Evolutionary conservation across 352 stramenopile genomes (phyloP).

Genomic region (Phytophthora ohioensis): DNA sequence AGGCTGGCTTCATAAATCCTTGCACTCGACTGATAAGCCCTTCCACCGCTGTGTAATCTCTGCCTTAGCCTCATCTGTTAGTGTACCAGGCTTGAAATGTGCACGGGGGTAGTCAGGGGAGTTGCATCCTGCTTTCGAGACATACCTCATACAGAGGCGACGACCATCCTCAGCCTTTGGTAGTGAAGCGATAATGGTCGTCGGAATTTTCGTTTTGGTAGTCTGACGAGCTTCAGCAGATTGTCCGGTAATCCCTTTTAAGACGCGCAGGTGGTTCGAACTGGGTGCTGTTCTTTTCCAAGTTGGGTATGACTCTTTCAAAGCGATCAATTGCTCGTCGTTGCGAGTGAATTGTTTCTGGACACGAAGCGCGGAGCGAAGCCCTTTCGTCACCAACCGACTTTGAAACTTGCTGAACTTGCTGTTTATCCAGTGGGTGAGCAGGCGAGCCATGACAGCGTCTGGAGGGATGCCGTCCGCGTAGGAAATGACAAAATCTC

Average conservation of each 20-base stretch:
- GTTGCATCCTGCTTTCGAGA: constrained; percentile 13
- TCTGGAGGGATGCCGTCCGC: background rate
- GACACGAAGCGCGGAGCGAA: background rate
- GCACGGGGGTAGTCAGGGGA: background rate
- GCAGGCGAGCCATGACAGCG: background rate
- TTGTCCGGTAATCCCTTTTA: background rate
- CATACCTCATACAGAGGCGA: background rate
- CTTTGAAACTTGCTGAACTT: constrained; percentile 20
- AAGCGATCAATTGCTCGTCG: constrained; percentile 8
- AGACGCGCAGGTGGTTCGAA: background rate
- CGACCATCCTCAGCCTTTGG: constrained; percentile 8
- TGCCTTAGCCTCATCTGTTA: constrained; percentile 8
- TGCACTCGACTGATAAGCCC: background rate
- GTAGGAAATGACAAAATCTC: constrained; percentile 14
- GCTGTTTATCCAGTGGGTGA: constrained; percentile 14
- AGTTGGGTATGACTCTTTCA: background rate
- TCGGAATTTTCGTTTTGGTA: background rate
- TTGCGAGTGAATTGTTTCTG: constrained; percentile 8
- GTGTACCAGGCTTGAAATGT: constrained; percentile 2
- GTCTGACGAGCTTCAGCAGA: background rate
- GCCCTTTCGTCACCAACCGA: background rate
- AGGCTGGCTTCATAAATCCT: constrained; percentile 20
- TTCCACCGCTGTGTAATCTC: constrained; percentile 18
- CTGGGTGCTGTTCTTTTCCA: background rate
- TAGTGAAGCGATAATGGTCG: background rate